These are phyloP conservation scores for Blastobotrys ciferrii DNA, from an alignment of 1,139 yeast species.

Conservation along the genomic window DNA sequence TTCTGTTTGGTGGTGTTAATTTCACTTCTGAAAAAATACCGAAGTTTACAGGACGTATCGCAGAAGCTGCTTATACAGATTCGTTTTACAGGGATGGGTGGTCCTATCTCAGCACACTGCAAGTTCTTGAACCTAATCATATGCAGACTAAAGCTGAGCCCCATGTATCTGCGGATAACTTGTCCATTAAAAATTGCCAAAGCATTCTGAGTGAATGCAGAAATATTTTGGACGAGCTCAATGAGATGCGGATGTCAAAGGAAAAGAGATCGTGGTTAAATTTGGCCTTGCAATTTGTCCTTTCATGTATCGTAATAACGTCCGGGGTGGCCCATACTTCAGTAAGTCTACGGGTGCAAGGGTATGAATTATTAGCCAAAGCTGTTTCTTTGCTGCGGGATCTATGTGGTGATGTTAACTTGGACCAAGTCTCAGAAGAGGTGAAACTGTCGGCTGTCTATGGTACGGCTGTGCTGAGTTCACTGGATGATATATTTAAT, in stretches of 20 bases:
- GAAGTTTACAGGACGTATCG: slow-evolving; percentile 1
- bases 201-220: neutral
- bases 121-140: neutral
- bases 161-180: neutral
- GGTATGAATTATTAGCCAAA: neutral
- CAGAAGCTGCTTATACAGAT: neutral
- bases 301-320: neutral
- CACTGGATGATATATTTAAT: neutral
- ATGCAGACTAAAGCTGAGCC: neutral
- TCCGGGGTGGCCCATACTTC: neutral
- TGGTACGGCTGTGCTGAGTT: neutral
- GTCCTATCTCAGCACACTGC: neutral
- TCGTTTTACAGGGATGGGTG: neutral
- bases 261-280: neutral
- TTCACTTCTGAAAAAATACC: neutral
- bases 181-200: slow-evolving; percentile 1
- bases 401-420: neutral
- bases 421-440: neutral
- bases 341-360: neutral
- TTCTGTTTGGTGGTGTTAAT: neutral
- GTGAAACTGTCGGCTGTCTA: neutral
- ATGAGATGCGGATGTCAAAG: neutral
- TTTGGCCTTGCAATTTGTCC: neutral
- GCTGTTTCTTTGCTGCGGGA: neutral
- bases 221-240: neutral